Percentiles rank a stretch among this genome's conserved stretches.
Evolutionary conservation across 768 basidiomycete genomes (phyloP).

Genomic region (Tricholoma saponaceum): DNA sequence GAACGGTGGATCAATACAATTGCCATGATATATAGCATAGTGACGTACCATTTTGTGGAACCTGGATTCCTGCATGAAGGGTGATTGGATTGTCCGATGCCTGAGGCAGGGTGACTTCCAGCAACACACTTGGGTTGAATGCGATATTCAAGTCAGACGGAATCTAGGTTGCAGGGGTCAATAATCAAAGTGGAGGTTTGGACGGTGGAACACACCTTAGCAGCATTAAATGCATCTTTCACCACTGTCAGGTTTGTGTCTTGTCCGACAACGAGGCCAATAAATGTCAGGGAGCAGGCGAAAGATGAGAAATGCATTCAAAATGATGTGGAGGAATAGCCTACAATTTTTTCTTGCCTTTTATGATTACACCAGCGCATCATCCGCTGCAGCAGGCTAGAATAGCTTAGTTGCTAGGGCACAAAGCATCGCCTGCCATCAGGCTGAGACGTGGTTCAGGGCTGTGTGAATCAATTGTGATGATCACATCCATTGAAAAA

Average conservation of each 20-base stretch:
- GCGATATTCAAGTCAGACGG: constrained; percentile 24
- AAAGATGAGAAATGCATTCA: constrained; percentile 8
- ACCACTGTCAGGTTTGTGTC: constrained; percentile 19
- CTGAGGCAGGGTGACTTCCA: constrained; percentile 33
- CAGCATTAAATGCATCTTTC: constrained; percentile 20
- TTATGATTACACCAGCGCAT: too few relatives aligned
- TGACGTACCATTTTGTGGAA: constrained; percentile 28
- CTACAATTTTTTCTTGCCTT: background rate
- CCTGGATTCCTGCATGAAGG: constrained; percentile 30
- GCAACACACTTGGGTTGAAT: constrained; percentile 31
- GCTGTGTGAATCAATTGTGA: too few relatives aligned
- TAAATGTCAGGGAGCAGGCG: constrained; percentile 7
- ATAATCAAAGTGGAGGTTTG: background rate
- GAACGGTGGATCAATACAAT: background rate
- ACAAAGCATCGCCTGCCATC: too few relatives aligned
- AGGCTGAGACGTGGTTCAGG: too few relatives aligned
- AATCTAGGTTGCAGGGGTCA: constrained; percentile 21
- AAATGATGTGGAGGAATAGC: background rate
- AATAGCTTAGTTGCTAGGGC: too few relatives aligned
- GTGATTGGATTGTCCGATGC: constrained; percentile 22
- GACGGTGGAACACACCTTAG: constrained; percentile 15
- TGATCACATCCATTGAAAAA: too few relatives aligned
- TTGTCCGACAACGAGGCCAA: constrained; percentile 16
- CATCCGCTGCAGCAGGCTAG: too few relatives aligned
- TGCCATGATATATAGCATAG: background rate